Evolutionary conservation across 306 rosid genomes (phyloP).

Genomic region (Abrus precatorius): DNA sequence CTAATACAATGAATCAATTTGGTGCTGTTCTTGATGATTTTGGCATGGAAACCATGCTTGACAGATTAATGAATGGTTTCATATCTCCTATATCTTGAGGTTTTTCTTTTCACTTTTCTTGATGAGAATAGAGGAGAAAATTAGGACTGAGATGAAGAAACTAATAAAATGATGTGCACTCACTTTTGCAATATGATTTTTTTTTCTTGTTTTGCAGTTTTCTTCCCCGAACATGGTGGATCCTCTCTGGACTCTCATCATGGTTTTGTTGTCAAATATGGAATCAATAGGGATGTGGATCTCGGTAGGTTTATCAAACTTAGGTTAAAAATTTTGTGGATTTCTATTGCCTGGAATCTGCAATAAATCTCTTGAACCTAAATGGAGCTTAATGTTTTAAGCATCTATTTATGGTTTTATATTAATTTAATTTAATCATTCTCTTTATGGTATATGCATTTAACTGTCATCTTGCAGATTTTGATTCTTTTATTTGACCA

Average conservation of each 20-base stretch:
- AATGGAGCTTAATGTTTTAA: constrained; percentile 29
- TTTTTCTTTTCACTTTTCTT: constrained; percentile 38
- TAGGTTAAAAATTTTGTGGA: constrained; percentile 21
- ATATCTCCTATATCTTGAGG: constrained; percentile 82
- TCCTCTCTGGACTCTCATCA: constrained; percentile 94
- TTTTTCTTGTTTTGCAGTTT: constrained; percentile 84
- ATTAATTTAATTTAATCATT: constrained; percentile 14
- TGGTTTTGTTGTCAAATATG: constrained; percentile 96
- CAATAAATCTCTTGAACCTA: neutral
- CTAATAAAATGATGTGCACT: constrained; percentile 37
- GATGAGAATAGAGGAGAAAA: constrained; percentile 38
- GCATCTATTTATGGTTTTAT: constrained; percentile 20
- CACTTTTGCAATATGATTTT: constrained; percentile 44
- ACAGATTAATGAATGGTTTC: constrained; percentile 77
- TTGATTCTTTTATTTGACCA: neutral
- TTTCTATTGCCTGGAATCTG: constrained; percentile 16
- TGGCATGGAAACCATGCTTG: constrained; percentile 89
- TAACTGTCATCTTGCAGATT: constrained; percentile 1
- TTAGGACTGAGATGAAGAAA: constrained; percentile 29
- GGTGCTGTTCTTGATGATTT: constrained; percentile 99
- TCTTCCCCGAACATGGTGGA: constrained; percentile 91
- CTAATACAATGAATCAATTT: constrained; percentile 88
- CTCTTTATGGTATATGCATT: constrained; percentile 20
- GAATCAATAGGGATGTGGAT: constrained; percentile 83
- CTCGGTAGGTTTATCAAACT: constrained; percentile 74